A percentile compares a stretch with the other conserved stretches of the same genome.
Evolutionary conservation across 176 grass and related monocot species (phyloP).

Genomic region (Leersia perrieri): DNA sequence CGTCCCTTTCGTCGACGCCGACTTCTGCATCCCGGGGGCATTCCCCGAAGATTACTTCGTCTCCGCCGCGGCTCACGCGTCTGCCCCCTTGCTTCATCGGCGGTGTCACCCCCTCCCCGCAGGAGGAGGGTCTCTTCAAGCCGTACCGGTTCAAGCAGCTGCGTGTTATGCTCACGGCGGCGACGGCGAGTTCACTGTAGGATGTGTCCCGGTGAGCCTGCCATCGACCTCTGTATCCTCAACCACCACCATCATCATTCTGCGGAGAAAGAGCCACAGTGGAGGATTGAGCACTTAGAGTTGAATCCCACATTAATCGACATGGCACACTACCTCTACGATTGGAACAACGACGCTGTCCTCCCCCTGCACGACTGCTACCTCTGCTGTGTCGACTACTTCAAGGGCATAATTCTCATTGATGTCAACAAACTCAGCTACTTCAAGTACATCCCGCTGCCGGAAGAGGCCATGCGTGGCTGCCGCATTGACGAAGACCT

Average conservation of each 20-base stretch:
- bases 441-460: not conserved
- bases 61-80: too few species aligned
- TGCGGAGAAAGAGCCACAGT: too few species aligned
- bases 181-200: not conserved
- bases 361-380: not conserved
- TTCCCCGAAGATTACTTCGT: too few species aligned
- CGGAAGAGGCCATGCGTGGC: not conserved
- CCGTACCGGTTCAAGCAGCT: not conserved
- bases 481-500: not conserved
- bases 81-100: too few species aligned
- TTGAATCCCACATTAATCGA: not conserved
- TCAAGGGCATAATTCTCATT: not conserved
- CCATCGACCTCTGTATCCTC: not conserved
- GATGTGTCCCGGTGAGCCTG: too few species aligned
- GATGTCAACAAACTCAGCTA: not conserved
- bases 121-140: too few species aligned
- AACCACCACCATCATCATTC: not conserved
- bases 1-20: too few species aligned
- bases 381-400: constrained; percentile 17
- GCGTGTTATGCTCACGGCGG: not conserved
- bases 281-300: not conserved
- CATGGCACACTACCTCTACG: not conserved
- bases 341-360: not conserved
- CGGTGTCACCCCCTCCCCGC: too few species aligned
- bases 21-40: too few species aligned